Base-by-base conservation (phyloP, 345 rosid species). In the Orychophragmus violaceus region DNA sequence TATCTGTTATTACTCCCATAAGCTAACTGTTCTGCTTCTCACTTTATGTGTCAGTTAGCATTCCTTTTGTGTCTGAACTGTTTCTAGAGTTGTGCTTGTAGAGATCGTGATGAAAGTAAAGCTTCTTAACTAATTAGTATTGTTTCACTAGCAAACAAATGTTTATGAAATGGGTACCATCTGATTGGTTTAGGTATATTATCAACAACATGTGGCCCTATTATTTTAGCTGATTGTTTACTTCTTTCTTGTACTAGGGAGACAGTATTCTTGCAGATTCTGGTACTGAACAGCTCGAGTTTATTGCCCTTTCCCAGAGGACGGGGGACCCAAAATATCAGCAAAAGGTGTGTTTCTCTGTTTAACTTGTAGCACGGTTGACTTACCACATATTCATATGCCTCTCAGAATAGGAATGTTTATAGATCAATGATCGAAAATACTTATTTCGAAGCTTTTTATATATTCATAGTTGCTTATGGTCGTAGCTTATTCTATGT, bases 221-320 rank as follows among this genome's bases (percentile, higher is more conserved):
- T 51, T 16, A 11, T 14, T 36, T 68, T 35, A 46, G 13, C 29
- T 54, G 23, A 63, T 25, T 74, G 44, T 11, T 8, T 62, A 13
- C 70, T 55, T 75, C 24, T 46, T 63, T 73, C 69, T 25, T 61
- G 75, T 67, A 42, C 19, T 74, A 95, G 99, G 90, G 95, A 36
- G 78, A 81, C 39, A 95, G 96, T 78, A 91, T 91, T 69, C 95
- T 95, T 66, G 99, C 99, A 44, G 99, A 95, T 78, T 85, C 97
- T 65, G 99, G 95, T 54, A 87, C 99, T 4, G 99, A 95, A 72
- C 97, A 91, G 83, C 77, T 95, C n/a, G 99, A 95, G 73, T 95
- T 95, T 71, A 88, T 95, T 76, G 93, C 97, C 64, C 97, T 95
- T 75, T 87, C 97, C 56, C 97, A 91, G 69, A 89, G 96, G 78